phyloP scores from a whole-genome alignment of 345 rosid genomes.

The Brassica cretica region DNA sequence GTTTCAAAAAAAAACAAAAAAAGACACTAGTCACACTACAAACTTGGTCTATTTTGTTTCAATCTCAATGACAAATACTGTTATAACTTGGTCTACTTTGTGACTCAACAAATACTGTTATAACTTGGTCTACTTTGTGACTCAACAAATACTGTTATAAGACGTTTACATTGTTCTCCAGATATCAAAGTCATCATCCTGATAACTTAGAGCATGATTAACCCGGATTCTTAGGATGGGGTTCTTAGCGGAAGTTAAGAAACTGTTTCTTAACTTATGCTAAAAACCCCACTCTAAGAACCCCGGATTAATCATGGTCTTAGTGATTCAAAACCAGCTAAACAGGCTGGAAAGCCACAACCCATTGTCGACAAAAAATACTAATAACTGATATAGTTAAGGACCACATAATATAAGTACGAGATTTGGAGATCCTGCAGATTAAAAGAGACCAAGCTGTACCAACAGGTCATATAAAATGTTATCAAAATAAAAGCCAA shows the following conservation, averaged over 20 bases:
- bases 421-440: conserved; percentile 27
- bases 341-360: conserved; percentile 9
- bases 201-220: too few relatives aligned
- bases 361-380: background rate
- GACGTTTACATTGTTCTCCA: conserved; percentile 12
- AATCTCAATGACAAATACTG: too few relatives aligned
- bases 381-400: conserved; percentile 4
- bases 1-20: too few relatives aligned
- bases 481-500: background rate
- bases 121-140: background rate
- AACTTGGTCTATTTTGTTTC: too few relatives aligned
- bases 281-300: too few relatives aligned
- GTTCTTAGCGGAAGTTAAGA: too few relatives aligned
- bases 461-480: background rate
- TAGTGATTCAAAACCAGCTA: background rate
- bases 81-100: background rate
- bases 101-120: background rate
- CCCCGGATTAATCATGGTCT: too few relatives aligned
- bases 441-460: background rate
- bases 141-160: background rate
- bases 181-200: conserved; percentile 8
- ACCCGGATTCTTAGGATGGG: too few relatives aligned
- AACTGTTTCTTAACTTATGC: too few relatives aligned
- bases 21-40: too few relatives aligned
- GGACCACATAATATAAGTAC: conserved; percentile 19